Evolutionary conservation across 768 basidiomycete species (phyloP).

Genomic region (Dentipellis fragilis): DNA sequence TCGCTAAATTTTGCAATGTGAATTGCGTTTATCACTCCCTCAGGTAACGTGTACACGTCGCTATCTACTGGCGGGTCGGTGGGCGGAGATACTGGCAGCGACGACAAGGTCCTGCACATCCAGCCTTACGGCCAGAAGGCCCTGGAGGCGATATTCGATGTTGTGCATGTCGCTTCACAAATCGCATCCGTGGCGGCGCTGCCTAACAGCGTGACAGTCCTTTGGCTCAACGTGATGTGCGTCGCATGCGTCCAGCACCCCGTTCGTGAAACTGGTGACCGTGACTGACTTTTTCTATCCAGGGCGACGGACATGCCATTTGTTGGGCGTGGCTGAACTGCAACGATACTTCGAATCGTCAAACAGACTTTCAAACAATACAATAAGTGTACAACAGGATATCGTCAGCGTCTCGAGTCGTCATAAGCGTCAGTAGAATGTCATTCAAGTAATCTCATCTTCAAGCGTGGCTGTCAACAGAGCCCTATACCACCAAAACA

Average conservation of each 20-base stretch:
- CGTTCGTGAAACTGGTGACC: too few relatives aligned
- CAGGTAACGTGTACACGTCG: neutral
- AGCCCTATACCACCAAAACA: neutral
- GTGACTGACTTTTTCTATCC: neutral
- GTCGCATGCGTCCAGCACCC: too few relatives aligned
- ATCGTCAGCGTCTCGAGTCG: neutral
- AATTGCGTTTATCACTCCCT: too few relatives aligned
- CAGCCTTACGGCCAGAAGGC: constrained; percentile 58
- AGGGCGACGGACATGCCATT: neutral
- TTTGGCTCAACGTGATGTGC: constrained; percentile 68
- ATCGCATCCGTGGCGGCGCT: constrained; percentile 64
- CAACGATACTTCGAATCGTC: neutral
- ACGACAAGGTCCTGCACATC: constrained; percentile 55
- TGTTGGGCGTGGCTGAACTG: neutral
- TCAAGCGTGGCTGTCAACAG: neutral
- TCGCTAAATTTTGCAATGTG: too few relatives aligned
- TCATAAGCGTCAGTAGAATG: neutral
- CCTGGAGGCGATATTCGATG: constrained; percentile 61
- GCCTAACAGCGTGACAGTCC: constrained; percentile 58
- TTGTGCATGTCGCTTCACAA: constrained; percentile 58
- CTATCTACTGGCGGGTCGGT: constrained; percentile 22
- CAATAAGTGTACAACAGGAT: neutral
- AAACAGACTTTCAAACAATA: neutral
- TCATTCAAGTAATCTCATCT: neutral
- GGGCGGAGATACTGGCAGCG: constrained; percentile 69